Conservation (phyloP, 2,329 filamentous ascomycete species). For the Apiospora marii region DNA sequence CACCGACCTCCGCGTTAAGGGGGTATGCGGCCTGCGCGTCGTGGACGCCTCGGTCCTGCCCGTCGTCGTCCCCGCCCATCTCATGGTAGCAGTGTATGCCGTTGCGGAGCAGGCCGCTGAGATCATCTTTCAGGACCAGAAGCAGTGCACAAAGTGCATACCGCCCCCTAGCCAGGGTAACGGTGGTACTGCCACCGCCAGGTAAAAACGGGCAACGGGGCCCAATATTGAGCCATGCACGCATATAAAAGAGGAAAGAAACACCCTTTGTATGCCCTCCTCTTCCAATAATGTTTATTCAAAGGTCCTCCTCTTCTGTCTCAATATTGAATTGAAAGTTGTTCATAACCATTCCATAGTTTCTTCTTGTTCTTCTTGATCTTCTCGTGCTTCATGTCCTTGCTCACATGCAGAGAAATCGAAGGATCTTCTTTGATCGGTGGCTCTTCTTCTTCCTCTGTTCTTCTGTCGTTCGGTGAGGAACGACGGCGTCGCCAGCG, state of each 20-base stretch:
- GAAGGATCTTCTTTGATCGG: background rate
- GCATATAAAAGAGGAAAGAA: background rate
- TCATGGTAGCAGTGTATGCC: slow-evolving; percentile 32
- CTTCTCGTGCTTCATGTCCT: background rate
- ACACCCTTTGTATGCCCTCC: background rate
- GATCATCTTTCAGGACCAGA: slow-evolving; percentile 6
- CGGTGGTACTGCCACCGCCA: background rate
- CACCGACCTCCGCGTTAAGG: slow-evolving; percentile 31
- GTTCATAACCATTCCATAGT: background rate
- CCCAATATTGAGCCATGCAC: background rate
- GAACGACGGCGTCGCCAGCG: background rate
- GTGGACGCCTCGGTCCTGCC: slow-evolving; percentile 33
- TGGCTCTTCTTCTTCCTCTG: background rate
- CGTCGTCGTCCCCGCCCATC: slow-evolving; percentile 31
- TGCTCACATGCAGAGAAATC: background rate
- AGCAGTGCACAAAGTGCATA: slow-evolving; percentile 4
- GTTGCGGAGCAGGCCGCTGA: slow-evolving; percentile 24
- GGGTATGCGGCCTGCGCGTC: slow-evolving; percentile 31
- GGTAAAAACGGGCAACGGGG: background rate
- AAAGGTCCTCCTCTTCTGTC: background rate
- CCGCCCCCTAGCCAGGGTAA: background rate
- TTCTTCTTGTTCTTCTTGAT: background rate
- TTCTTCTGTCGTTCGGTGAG: background rate
- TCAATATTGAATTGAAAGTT: background rate
- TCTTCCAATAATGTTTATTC: background rate